Evolutionary conservation across 2,329 filamentous ascomycete genomes (phyloP).

Genomic region (Neonectria coccinea): DNA sequence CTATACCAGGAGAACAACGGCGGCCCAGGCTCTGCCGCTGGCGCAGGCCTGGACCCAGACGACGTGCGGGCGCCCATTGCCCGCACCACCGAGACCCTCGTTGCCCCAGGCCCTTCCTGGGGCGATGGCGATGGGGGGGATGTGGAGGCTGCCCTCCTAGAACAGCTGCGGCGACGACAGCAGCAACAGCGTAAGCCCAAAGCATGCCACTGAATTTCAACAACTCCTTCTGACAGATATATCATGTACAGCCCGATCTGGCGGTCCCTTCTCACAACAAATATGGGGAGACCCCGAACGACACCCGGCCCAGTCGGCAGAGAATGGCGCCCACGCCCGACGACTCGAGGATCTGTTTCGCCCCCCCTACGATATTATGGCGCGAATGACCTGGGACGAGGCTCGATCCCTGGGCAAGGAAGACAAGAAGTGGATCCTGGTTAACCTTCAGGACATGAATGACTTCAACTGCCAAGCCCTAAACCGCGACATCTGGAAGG

Average conservation of each 20-base stretch:
- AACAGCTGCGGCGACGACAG: constrained; percentile 69
- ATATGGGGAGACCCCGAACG: constrained; percentile 52
- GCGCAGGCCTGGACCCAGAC: constrained; percentile 65
- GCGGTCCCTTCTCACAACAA: constrained; percentile 54
- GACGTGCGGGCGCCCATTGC: constrained; percentile 90
- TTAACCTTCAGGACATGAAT: constrained; percentile 93
- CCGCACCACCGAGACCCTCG: constrained; percentile 89
- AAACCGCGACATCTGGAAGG: constrained; percentile 97
- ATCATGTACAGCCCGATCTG: constrained; percentile 37
- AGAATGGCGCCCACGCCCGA: constrained; percentile 75
- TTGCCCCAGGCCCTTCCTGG: constrained; percentile 72
- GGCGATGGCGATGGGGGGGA: constrained; percentile 62
- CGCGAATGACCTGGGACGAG: constrained; percentile 81
- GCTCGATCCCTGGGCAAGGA: constrained; percentile 89
- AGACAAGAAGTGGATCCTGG: constrained; percentile 91
- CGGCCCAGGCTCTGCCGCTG: constrained; percentile 49
- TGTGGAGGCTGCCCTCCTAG: constrained; percentile 70
- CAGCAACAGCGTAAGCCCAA: constrained; percentile 46
- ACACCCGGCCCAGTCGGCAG: constrained; percentile 39
- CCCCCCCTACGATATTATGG: constrained; percentile 92
- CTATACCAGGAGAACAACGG: constrained; percentile 72
- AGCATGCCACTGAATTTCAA: not conserved
- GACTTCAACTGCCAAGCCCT: constrained; percentile 95
- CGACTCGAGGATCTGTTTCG: constrained; percentile 92
- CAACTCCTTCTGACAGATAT: constrained; percentile 3